A percentile compares a stretch with the other conserved stretches of the same genome.
phyloP scores from a whole-genome alignment of 1,284 basidiomycete species.

The Ceratobasidium theobromae region DNA sequence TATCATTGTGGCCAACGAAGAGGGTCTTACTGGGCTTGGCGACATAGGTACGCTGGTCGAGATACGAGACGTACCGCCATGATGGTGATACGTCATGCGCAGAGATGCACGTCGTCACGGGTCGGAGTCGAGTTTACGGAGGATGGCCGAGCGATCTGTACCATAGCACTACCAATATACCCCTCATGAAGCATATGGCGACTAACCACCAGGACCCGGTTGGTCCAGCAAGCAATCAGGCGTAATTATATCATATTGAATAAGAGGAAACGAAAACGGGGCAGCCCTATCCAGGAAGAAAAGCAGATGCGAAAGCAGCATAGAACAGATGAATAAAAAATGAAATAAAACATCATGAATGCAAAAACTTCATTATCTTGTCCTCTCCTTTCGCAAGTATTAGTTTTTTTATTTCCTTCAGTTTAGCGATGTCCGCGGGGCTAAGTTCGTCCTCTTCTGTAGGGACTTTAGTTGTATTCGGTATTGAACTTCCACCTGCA shows the following conservation, averaged over 20 bases:
- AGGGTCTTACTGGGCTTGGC: background rate
- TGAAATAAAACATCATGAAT: conserved; percentile 22
- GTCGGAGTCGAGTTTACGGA: background rate
- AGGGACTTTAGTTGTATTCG: background rate
- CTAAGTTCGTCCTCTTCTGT: background rate
- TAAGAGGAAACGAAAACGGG: background rate
- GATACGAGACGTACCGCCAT: conserved; percentile 29
- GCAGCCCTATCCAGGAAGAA: background rate
- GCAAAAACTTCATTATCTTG: conserved; percentile 34
- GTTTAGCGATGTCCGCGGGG: conserved; percentile 33
- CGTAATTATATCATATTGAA: conserved; percentile 14
- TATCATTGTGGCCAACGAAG: background rate
- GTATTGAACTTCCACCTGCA: background rate
- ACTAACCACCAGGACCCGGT: too few species aligned
- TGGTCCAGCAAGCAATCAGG: too few species aligned
- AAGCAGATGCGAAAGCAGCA: background rate
- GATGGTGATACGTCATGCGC: conserved; percentile 2
- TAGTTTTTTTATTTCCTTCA: conserved; percentile 32
- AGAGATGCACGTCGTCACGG: background rate
- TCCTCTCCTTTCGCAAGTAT: conserved; percentile 35
- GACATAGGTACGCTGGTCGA: conserved; percentile 26
- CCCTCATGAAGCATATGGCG: conserved; percentile 17
- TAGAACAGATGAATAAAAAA: conserved; percentile 12
- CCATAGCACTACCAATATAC: conserved; percentile 29
- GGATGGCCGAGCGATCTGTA: conserved; percentile 1